These are phyloP conservation scores for Sungouiella thailandica DNA, from an alignment of 805 yeast genomes.

Conservation along the genomic window DNA sequence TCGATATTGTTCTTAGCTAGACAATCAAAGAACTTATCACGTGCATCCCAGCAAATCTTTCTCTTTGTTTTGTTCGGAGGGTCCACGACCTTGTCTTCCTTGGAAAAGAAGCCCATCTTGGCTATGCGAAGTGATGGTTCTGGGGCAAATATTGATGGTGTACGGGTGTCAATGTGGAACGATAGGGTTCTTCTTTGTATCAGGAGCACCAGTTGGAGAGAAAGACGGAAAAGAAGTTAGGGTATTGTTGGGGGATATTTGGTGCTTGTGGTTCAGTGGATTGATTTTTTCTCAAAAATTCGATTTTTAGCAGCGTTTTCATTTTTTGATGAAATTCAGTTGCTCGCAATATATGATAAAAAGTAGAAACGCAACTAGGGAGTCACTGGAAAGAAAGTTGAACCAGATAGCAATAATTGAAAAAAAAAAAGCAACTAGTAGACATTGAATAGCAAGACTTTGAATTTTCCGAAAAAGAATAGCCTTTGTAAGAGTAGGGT, in stretches of 20 bases:
- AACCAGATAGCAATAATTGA: no score
- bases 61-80: slow-evolving; percentile 66
- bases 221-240: neutral
- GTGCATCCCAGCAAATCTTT: slow-evolving; percentile 81
- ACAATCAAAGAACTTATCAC: slow-evolving; percentile 76
- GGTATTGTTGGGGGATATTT: neutral
- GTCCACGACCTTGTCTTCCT: slow-evolving; percentile 26
- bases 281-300: neutral
- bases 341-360: no score
- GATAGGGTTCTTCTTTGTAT: no score
- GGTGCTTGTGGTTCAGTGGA: neutral
- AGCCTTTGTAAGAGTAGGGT: no score
- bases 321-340: no score
- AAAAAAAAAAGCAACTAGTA: no score
- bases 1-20: slow-evolving; percentile 61
- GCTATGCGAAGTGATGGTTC: neutral
- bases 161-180: no score
- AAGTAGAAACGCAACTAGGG: no score
- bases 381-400: no score
- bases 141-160: slow-evolving; percentile 1
- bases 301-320: neutral
- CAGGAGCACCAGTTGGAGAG: neutral
- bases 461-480: no score
- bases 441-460: no score
- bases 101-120: slow-evolving; percentile 50